Percentiles rank a stretch among this genome's conserved stretches.
These are phyloP conservation scores for Ogataea allantospora DNA, from an alignment of 805 yeast species.

Conservation along the genomic window DNA sequence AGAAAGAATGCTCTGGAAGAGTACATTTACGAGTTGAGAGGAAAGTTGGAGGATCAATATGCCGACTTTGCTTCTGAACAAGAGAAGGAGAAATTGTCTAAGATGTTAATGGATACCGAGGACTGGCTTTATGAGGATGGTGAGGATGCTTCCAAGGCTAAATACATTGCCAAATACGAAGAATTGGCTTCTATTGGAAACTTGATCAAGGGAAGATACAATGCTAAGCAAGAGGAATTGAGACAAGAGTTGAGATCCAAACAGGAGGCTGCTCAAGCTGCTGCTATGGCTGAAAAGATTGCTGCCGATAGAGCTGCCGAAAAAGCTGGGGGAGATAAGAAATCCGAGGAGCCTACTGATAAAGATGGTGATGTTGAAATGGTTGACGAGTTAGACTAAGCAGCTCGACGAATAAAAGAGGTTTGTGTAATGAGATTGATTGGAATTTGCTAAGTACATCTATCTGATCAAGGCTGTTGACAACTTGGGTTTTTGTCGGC, in stretches of 20 bases:
- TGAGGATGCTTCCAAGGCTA: slow-evolving; percentile 93
- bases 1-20: slow-evolving; percentile 98
- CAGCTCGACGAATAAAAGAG: slow-evolving; percentile 9
- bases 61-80: slow-evolving; percentile 84
- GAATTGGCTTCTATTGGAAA: slow-evolving; percentile 94
- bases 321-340: slow-evolving; percentile 33
- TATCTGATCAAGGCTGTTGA: too few species aligned
- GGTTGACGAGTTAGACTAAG: slow-evolving; percentile 27
- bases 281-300: slow-evolving; percentile 78
- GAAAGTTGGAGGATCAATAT: slow-evolving; percentile 91
- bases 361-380: slow-evolving; percentile 38
- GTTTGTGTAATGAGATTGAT: slow-evolving; percentile 1
- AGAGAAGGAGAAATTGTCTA: slow-evolving; percentile 79
- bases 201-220: slow-evolving; percentile 91
- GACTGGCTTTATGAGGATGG: slow-evolving; percentile 99
- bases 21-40: slow-evolving; percentile 96
- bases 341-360: slow-evolving; percentile 18
- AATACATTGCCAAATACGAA: slow-evolving; percentile 96
- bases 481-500: too few species aligned
- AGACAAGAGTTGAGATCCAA: slow-evolving; percentile 83
- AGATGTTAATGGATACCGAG: slow-evolving; percentile 79
- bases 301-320: slow-evolving; percentile 70
- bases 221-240: slow-evolving; percentile 92
- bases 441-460: slow-evolving; percentile 7
- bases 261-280: slow-evolving; percentile 82